Conservation (phyloP, 1,284 basidiomycete species). For the Athelia psychrophila region DNA sequence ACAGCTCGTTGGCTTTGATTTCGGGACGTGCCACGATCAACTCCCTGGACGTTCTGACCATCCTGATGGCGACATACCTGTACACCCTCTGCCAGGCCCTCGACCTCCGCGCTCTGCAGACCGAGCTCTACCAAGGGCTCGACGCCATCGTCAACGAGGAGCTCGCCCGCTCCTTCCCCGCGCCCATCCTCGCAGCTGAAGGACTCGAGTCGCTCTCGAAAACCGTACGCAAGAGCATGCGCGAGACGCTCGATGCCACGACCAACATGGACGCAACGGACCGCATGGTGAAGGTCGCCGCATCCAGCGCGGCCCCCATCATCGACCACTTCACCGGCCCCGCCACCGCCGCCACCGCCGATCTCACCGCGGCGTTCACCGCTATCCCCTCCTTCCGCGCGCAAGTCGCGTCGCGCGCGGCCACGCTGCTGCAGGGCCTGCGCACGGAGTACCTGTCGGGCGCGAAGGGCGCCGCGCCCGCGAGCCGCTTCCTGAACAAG, state of each 20-base stretch:
- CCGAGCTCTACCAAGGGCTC: conserved; percentile 55
- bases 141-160: conserved; percentile 49
- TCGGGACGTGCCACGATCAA: conserved; percentile 77
- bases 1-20: conserved; percentile 76
- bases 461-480: conserved; percentile 52
- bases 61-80: conserved; percentile 73
- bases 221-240: conserved; percentile 38
- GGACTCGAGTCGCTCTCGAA: conserved; percentile 30
- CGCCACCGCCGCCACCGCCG: conserved; percentile 27
- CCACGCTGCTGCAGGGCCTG: conserved; percentile 44
- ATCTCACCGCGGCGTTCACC: conserved; percentile 23
- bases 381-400: conserved; percentile 51
- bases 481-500: conserved; percentile 57
- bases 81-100: conserved; percentile 80
- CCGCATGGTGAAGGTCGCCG: conserved; percentile 66
- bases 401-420: conserved; percentile 42
- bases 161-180: conserved; percentile 44
- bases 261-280: conserved; percentile 66
- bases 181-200: conserved; percentile 28
- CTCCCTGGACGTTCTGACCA: conserved; percentile 72
- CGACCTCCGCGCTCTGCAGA: conserved; percentile 72
- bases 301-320: conserved; percentile 56
- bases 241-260: conserved; percentile 58
- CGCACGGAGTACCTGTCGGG: conserved; percentile 54
- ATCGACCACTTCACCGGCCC: conserved; percentile 51